These are phyloP conservation scores for Psilocybe tampanensis DNA, from an alignment of 768 basidiomycete genomes.

Conservation along the genomic window DNA sequence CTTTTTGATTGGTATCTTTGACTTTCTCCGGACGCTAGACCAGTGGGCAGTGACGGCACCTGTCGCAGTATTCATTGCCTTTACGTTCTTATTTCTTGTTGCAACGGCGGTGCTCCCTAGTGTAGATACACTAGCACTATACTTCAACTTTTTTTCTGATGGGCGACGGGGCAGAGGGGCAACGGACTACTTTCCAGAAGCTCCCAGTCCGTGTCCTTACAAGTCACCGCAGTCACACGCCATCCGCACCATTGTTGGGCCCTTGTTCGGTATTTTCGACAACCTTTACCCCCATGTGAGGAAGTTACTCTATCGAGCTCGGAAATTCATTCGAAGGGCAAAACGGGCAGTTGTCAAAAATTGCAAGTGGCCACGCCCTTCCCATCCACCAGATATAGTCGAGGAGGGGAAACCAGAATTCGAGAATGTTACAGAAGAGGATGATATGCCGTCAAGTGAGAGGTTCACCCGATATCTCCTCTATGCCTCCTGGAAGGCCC, in stretches of 20 bases:
- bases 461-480: not conserved
- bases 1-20: slow-evolving; percentile 19
- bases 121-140: slow-evolving; percentile 2
- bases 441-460: not conserved
- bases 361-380: too few species aligned
- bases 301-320: too few species aligned
- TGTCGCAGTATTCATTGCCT: slow-evolving; percentile 5
- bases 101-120: slow-evolving; percentile 12
- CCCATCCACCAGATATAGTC: too few species aligned
- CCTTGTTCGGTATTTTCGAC: slow-evolving; percentile 31
- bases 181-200: not conserved
- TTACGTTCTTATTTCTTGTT: slow-evolving; percentile 13
- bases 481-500: not conserved
- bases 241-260: not conserved
- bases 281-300: slow-evolving; percentile 14
- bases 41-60: slow-evolving; percentile 4
- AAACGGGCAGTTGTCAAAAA: too few species aligned
- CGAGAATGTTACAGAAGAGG: too few species aligned
- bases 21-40: slow-evolving; percentile 15
- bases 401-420: too few species aligned
- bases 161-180: not conserved
- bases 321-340: too few species aligned
- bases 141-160: not conserved
- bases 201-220: slow-evolving; percentile 12
- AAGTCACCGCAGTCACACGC: slow-evolving; percentile 17